Percentiles rank a stretch among this genome's conserved stretches.
phyloP scores from a whole-genome alignment of 805 yeast genomes.

The Nakazawaea wickerhamii region DNA sequence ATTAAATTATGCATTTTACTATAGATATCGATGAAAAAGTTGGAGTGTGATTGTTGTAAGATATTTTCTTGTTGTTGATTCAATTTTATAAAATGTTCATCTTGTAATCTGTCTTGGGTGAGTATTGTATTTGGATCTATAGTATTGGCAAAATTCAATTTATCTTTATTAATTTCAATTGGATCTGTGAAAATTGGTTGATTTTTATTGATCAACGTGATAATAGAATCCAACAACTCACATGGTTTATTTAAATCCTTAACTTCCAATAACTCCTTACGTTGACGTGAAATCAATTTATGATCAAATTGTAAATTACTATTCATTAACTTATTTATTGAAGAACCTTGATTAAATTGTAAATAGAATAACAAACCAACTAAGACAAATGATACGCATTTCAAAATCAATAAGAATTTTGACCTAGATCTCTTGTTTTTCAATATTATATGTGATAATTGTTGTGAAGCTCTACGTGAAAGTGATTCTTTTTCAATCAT shows the following conservation, averaged over 20 bases:
- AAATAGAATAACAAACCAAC: slow-evolving; percentile 1
- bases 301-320: slow-evolving; percentile 1
- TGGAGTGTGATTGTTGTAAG: not conserved
- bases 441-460: slow-evolving; percentile 5
- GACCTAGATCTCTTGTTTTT: slow-evolving; percentile 7
- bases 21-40: slow-evolving; percentile 6
- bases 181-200: slow-evolving; percentile 2
- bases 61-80: not conserved
- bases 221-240: slow-evolving; percentile 1
- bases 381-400: not conserved
- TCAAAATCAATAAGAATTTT: not conserved
- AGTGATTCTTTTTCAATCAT: slow-evolving; percentile 7
- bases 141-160: no score
- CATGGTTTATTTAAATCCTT: slow-evolving; percentile 1
- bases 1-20: slow-evolving; percentile 11
- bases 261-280: not conserved
- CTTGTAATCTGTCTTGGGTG: not conserved
- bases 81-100: slow-evolving; percentile 1
- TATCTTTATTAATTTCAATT: not conserved
- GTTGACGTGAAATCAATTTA: not conserved
- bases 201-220: not conserved
- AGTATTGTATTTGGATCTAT: not conserved
- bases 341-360: slow-evolving; percentile 9
- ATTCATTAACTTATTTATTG: slow-evolving; percentile 7
- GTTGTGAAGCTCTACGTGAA: slow-evolving; percentile 12